Conservation (phyloP, 108 stramenopile species). For the Hondaea fermentalgiana region DNA sequence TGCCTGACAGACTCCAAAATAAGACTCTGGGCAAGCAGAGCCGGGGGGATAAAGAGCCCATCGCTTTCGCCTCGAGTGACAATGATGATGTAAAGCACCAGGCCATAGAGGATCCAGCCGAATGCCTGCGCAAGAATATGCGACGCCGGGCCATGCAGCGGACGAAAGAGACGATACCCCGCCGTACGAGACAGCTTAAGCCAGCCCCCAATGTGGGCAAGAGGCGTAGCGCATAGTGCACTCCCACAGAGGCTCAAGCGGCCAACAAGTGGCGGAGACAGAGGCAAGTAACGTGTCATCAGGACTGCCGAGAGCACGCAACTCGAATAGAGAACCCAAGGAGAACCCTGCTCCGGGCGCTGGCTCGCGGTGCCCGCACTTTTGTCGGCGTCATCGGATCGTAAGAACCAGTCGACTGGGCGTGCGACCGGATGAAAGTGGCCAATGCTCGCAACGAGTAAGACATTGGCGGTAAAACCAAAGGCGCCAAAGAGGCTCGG, state of each 20-base stretch:
- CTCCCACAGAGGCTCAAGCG: neutral
- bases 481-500: neutral
- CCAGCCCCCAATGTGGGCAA: neutral
- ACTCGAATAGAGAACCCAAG: no score
- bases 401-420: no score
- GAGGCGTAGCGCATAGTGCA: neutral
- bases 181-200: neutral
- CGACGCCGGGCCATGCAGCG: neutral
- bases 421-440: neutral
- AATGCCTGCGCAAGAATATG: neutral
- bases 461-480: neutral
- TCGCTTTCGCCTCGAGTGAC: neutral
- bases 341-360: no score
- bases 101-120: neutral
- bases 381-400: no score
- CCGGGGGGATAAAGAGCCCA: neutral
- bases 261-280: neutral
- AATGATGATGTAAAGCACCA: neutral
- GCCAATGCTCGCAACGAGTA: neutral
- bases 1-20: neutral
- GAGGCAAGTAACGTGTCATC: neutral
- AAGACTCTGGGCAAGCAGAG: neutral
- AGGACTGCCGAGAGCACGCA: neutral
- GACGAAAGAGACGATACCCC: neutral
- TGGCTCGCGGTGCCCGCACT: no score